Conservation (phyloP, 495 filamentous ascomycete genomes). For the Aspergillus campestris region DNA sequence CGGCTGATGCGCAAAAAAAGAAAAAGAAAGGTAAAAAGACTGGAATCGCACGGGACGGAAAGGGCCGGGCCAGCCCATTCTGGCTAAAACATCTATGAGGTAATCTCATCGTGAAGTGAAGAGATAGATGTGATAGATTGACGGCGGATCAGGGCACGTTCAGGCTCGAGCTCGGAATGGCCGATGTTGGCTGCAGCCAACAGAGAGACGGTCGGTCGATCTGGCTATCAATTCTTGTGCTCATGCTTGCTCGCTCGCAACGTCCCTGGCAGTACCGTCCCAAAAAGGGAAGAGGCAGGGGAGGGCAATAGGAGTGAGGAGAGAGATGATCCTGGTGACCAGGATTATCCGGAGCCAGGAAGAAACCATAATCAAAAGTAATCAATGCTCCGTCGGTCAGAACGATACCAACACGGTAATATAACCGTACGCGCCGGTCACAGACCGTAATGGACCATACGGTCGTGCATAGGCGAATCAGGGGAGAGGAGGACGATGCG, state of each 20-base stretch:
- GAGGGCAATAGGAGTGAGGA: background rate
- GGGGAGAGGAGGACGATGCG: constrained; percentile 6
- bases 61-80: constrained; percentile 33
- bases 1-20: background rate
- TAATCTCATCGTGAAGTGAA: background rate
- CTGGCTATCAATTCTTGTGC: too few species aligned
- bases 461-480: constrained; percentile 10
- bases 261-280: too few species aligned
- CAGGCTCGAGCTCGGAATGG: constrained; percentile 5
- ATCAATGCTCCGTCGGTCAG: constrained; percentile 6
- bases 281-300: background rate
- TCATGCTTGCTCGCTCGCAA: too few species aligned
- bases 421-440: constrained; percentile 22
- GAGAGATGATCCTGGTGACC: too few species aligned
- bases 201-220: background rate
- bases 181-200: constrained; percentile 5
- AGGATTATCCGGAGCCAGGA: too few species aligned
- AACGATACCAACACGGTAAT: constrained; percentile 17
- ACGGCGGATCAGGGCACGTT: constrained; percentile 1
- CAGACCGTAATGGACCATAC: constrained; percentile 8
- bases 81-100: constrained; percentile 1
- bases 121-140: background rate
- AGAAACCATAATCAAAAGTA: too few species aligned
- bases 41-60: constrained; percentile 33
- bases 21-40: constrained; percentile 6